phyloP scores from a whole-genome alignment of 495 filamentous ascomycete genomes.

The Aspergillus avenaceus region DNA sequence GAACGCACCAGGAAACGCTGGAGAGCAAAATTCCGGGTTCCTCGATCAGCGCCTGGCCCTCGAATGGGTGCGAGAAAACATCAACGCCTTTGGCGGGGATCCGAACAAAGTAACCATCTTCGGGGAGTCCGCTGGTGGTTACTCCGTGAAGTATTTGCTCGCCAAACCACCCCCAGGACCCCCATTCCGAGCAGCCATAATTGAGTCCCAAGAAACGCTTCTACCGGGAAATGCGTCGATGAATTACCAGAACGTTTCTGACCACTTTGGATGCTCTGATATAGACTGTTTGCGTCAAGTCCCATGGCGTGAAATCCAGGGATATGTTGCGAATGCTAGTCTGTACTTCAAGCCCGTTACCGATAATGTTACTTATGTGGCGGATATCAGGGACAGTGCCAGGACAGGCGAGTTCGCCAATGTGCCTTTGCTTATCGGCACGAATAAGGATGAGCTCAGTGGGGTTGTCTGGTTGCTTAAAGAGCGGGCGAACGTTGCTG shows the following conservation, averaged over 20 bases:
- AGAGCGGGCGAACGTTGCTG: too few species aligned
- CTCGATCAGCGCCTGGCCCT: slow-evolving; percentile 36
- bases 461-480: too few species aligned
- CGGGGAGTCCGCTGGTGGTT: slow-evolving; percentile 44
- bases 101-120: slow-evolving; percentile 39
- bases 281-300: neutral
- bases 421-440: neutral
- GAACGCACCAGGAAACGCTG: neutral
- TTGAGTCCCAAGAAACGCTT: neutral
- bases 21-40: slow-evolving; percentile 28
- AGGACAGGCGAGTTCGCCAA: neutral
- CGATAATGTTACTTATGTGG: neutral
- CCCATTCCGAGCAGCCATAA: neutral
- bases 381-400: neutral
- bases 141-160: neutral
- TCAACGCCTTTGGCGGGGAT: slow-evolving; percentile 43
- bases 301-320: neutral
- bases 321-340: neutral
- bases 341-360: neutral
- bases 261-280: neutral
- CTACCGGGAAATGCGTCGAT: neutral
- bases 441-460: neutral
- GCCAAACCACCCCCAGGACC: neutral
- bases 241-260: neutral
- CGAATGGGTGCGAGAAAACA: slow-evolving; percentile 47